phyloP scores from a whole-genome alignment of 78 protist species.

The Speleostelium caveatum region DNA sequence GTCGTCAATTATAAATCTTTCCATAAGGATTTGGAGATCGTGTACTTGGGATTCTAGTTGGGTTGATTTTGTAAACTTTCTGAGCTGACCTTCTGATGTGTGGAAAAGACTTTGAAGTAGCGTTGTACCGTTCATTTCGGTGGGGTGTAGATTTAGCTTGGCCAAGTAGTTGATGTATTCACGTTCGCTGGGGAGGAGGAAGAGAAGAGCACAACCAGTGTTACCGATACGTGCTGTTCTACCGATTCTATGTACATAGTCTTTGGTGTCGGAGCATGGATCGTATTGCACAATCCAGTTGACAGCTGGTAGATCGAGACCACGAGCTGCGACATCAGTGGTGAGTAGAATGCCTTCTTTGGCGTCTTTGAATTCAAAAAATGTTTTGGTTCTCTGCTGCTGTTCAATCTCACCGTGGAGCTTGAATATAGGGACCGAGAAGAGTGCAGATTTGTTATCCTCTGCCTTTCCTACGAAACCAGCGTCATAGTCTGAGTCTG shows the following conservation, averaged over 20 bases:
- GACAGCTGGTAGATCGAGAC: conserved; percentile 92
- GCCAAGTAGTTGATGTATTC: conserved; percentile 37
- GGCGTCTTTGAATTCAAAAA: conserved; percentile 81
- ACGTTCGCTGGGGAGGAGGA: conserved; percentile 85
- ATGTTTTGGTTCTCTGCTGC: conserved; percentile 82
- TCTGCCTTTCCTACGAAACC: background rate
- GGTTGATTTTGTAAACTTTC: conserved; percentile 86
- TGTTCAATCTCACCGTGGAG: conserved; percentile 93
- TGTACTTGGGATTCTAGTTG: conserved; percentile 87
- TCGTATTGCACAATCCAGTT: conserved; percentile 95
- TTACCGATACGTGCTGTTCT: conserved; percentile 98
- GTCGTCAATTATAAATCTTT: conserved; percentile 54
- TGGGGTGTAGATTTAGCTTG: conserved; percentile 11
- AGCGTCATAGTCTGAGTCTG: background rate
- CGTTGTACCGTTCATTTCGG: conserved; percentile 66
- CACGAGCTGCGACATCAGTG: conserved; percentile 96
- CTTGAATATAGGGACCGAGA: conserved; percentile 55
- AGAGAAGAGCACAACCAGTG: conserved; percentile 89
- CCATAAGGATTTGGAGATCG: conserved; percentile 66
- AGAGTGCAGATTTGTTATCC: conserved; percentile 6
- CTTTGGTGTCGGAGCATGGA: conserved; percentile 91
- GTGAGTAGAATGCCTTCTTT: conserved; percentile 85
- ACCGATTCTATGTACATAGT: conserved; percentile 99
- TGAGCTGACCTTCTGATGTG: conserved; percentile 71
- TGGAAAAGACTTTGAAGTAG: conserved; percentile 50